Evolutionary conservation across 2,329 filamentous ascomycete genomes (phyloP).

Genomic region (Aspergillus fructus): DNA sequence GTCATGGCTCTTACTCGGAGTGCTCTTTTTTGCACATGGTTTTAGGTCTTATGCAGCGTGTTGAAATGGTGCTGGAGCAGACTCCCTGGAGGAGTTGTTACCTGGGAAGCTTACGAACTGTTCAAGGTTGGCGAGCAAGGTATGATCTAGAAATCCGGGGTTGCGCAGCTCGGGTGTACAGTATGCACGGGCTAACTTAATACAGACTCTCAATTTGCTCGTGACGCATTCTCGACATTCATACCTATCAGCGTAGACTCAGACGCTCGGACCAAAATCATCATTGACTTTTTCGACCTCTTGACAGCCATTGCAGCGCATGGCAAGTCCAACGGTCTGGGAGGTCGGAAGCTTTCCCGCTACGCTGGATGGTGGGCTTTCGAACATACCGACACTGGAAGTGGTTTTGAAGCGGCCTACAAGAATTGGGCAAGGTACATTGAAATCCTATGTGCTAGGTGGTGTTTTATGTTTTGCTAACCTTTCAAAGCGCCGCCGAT

Average conservation of each 20-base stretch:
- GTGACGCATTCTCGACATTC: constrained; percentile 93
- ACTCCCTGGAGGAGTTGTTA: constrained; percentile 84
- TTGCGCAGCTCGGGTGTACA: not conserved
- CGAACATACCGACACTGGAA: constrained; percentile 80
- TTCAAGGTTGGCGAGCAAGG: constrained; percentile 94
- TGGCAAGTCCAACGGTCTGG: constrained; percentile 88
- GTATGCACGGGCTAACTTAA: constrained; percentile 23
- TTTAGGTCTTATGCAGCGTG: constrained; percentile 84
- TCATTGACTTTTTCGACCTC: constrained; percentile 95
- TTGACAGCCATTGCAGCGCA: constrained; percentile 88
- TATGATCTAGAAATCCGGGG: constrained; percentile 40
- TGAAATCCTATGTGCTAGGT: not conserved
- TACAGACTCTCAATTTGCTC: constrained; percentile 83
- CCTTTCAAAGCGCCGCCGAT: constrained; percentile 71
- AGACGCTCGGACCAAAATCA: constrained; percentile 79
- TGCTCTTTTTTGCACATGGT: constrained; percentile 7
- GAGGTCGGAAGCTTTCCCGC: constrained; percentile 87
- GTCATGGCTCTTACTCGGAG: constrained; percentile 10
- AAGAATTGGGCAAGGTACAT: constrained; percentile 77
- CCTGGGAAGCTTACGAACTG: constrained; percentile 95
- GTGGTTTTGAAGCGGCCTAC: constrained; percentile 93
- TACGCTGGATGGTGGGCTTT: constrained; percentile 99
- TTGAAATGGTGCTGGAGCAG: constrained; percentile 99
- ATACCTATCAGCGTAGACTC: constrained; percentile 92
- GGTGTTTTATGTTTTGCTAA: constrained; percentile 27